Base-by-base conservation (phyloP, 1,284 basidiomycete genomes). In the Trametes polyzona region DNA sequence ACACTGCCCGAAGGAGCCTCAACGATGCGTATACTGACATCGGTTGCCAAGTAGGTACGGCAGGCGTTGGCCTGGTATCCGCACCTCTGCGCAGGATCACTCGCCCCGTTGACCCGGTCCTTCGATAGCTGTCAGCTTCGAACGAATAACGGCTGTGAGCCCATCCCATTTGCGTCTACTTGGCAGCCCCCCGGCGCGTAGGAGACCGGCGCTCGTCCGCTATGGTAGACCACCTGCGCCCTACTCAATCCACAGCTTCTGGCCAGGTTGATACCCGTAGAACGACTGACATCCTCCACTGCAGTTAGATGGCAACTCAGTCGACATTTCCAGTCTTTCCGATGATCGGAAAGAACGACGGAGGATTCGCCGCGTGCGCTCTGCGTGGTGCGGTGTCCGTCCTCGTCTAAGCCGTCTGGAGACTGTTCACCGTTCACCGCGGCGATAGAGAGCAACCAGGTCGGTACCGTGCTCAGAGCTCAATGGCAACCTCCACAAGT, bases 401-500 rank as follows among this genome's bases (percentile, higher is more conserved):
- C 32, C 29, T 40, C 52, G 29, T 30, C 43, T 33, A 33, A 12
- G 21, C 39, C 41, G 21, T 40, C 43, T 53, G 19, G 43, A 2
- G 19, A 33, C 41, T 35, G 23, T 46, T 14, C 23, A 19, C 16
- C 36, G 36, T 32, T 33, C 36, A 27, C 44, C 52, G 43, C 52
- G 52, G 52, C 52, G 52, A 53, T 47, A 47, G 35, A 14, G 35
- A 24, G 43, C 51, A 30, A 16, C 23, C 35, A 40, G 36, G 52
- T 47, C 52, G 44, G 44, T 40, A 40, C 52, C 52, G 52, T 52
- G 42, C 51, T 40, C 37, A 14, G 9, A 46, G 42, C 51, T 40
- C 37, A 14, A 6, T 26, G 43, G 33, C 27, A 36, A 36, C 32
- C 43, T 40, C 26, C 26, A 39, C 17, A 24, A 47, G 21, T 21